A percentile compares a stretch with the other conserved stretches of the same genome.
These are phyloP conservation scores for Gloeopeniophorella convolvens DNA, from an alignment of 768 basidiomycete genomes.

Conservation along the genomic window DNA sequence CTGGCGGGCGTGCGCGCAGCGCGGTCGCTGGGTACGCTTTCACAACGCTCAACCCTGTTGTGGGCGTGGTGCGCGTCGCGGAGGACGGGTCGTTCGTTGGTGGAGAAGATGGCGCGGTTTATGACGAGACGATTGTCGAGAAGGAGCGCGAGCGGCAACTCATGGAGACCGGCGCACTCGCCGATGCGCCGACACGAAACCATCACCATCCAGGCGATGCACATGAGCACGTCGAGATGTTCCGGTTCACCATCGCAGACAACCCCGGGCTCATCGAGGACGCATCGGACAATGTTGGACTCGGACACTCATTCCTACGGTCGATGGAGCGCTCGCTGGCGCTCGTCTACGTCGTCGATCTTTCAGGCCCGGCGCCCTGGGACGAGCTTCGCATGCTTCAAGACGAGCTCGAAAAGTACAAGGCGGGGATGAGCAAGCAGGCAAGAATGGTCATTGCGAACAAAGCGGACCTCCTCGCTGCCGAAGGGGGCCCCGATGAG, in stretches of 20 bases:
- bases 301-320: slow-evolving; percentile 90
- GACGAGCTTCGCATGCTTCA: slow-evolving; percentile 65
- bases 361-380: slow-evolving; percentile 68
- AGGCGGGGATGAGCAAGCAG: slow-evolving; percentile 68
- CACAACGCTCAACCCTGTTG: slow-evolving; percentile 90
- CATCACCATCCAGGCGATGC: slow-evolving; percentile 25
- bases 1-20: slow-evolving; percentile 74
- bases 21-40: slow-evolving; percentile 90
- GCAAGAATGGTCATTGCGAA: slow-evolving; percentile 85
- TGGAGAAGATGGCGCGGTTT: slow-evolving; percentile 40
- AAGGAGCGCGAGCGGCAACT: slow-evolving; percentile 37
- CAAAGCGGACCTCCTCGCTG: slow-evolving; percentile 84
- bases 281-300: slow-evolving; percentile 84
- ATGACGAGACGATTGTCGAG: slow-evolving; percentile 65
- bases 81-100: slow-evolving; percentile 76
- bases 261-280: slow-evolving; percentile 88
- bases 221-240: slow-evolving; percentile 44
- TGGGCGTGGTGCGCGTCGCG: slow-evolving; percentile 82
- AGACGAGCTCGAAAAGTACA: slow-evolving; percentile 80
- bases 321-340: slow-evolving; percentile 89
- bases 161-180: slow-evolving; percentile 46
- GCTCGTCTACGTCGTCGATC: slow-evolving; percentile 88
- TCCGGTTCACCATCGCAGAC: slow-evolving; percentile 94
- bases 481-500: slow-evolving; percentile 34
- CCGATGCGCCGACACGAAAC: slow-evolving; percentile 46